A percentile compares a stretch with the other conserved stretches of the same genome.
These are phyloP conservation scores for Tricholoma sp. DNA, from an alignment of 768 basidiomycete species.

Conservation along the genomic window DNA sequence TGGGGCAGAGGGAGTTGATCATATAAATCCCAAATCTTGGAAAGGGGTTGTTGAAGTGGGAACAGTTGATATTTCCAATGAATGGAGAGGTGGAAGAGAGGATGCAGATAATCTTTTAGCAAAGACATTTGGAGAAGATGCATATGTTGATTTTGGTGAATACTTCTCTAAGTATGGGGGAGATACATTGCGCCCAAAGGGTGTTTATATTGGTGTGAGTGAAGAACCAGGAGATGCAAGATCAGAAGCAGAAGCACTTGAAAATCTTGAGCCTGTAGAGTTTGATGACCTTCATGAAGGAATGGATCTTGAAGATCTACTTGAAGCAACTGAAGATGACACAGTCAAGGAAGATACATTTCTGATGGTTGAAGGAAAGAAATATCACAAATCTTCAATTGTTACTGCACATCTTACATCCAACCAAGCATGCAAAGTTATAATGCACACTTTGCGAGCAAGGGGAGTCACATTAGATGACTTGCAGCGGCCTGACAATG, in stretches of 20 bases:
- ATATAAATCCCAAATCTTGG: slow-evolving; percentile 4
- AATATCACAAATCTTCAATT: neutral
- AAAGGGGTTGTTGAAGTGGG: neutral
- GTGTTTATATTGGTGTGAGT: too few relatives aligned
- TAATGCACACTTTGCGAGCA: neutral
- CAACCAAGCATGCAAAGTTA: neutral
- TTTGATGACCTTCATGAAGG: neutral
- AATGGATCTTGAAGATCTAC: neutral
- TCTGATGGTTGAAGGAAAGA: neutral
- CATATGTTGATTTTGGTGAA: neutral
- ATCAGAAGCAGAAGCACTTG: neutral
- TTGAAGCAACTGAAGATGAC: neutral
- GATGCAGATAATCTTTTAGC: neutral
- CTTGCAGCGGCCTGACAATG: too few relatives aligned
- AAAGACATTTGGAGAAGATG: neutral
- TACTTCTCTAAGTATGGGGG: too few relatives aligned
- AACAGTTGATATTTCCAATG: neutral
- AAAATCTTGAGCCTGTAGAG: too few relatives aligned
- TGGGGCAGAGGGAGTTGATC: neutral
- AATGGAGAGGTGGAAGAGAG: neutral
- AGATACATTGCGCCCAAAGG: too few relatives aligned
- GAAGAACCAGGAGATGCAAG: neutral
- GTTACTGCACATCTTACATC: neutral
- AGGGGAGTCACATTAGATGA: neutral
- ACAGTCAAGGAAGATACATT: neutral